Percentiles rank a stretch among this genome's conserved stretches.
Conservation (phyloP, 257 asterid genomes). For the Rehmannia glutinosa region DNA sequence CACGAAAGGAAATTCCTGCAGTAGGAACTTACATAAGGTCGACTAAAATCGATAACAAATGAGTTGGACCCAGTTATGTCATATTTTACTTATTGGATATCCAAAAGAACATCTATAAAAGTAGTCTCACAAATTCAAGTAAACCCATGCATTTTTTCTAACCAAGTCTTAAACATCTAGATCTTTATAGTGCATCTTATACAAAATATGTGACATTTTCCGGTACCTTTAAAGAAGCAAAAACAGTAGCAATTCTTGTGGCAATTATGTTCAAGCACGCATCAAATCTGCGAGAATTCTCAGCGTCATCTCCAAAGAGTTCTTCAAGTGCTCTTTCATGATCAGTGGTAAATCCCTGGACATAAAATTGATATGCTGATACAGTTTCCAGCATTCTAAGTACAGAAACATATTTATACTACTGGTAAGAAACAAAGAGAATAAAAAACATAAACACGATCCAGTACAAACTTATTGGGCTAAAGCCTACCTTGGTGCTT, state of each 20-base stretch:
- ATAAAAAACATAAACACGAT: too few relatives aligned
- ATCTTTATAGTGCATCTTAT: too few relatives aligned
- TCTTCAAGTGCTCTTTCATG: constrained; percentile 84
- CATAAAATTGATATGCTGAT: constrained; percentile 20
- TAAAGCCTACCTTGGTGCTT: neutral
- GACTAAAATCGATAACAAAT: neutral
- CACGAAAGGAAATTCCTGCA: constrained; percentile 78
- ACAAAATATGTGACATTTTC: too few relatives aligned
- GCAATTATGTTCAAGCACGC: constrained; percentile 73
- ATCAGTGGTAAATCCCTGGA: constrained; percentile 78
- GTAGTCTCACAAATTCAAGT: neutral
- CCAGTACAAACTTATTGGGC: neutral
- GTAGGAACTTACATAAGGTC: constrained; percentile 5
- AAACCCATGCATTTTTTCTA: too few relatives aligned
- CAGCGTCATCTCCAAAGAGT: constrained; percentile 60
- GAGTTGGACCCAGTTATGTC: neutral
- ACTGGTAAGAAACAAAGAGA: too few relatives aligned
- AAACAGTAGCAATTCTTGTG: constrained; percentile 75
- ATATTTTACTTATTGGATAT: neutral
- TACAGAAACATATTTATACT: constrained; percentile 6
- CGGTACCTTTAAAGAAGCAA: constrained; percentile 85
- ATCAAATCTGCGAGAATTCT: constrained; percentile 56
- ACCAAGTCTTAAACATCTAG: too few relatives aligned
- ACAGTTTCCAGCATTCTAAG: constrained; percentile 13
- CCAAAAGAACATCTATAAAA: neutral